Evolutionary conservation across 2,329 filamentous ascomycete species (phyloP), one percentile per base, ranked within the genome.

Genomic region (Tolypocladium ovalisporum): DNA sequence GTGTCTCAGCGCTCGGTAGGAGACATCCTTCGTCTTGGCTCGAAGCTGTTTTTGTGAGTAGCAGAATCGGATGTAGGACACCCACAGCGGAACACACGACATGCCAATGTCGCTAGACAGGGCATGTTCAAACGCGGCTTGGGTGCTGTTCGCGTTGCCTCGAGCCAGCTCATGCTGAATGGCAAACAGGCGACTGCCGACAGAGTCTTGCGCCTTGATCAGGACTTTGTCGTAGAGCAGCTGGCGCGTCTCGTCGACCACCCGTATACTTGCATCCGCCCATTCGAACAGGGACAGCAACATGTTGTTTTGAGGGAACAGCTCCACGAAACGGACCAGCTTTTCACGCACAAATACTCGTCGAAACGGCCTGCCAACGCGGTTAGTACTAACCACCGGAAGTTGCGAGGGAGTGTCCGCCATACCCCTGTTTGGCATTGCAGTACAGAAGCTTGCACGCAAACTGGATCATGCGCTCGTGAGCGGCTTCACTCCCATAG

Each of bases 201-300:
- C 60, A 44, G 71, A 71, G 64, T 80, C 78, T 55, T 75, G 68
- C 8, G 58, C 54, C 19, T 66, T 62, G 7, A 67, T 61, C 2
- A 80, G 69, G 0, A 83, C 70, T 65, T 79, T 79, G 67, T 78
- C 76, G 24, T 79, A 71, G 13, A 92, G 74, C 10, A 89, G 72
- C 7, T 80, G 76, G n/a, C 88, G 84, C 24, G 95, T 82, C 22
- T 89, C 87, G 63, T 95, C 89, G 60, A 90, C 82, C 56, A 94
- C 79, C 29, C 86, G 81, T 49, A 90, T 82, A 9, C 86, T 82
- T 2, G 83, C 78, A 67, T 93, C 86, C 60, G 89, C 85, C 76
- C 86, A 88, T n/a, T 85, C 80, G 61, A 87, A 87, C 0, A 94
- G 73, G 1, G 81, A 76, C 1, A 95, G 78, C 60, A 97, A 86